phyloP scores from a whole-genome alignment of 2,329 filamentous ascomycete genomes.

The Epichloe gansuensis region DNA sequence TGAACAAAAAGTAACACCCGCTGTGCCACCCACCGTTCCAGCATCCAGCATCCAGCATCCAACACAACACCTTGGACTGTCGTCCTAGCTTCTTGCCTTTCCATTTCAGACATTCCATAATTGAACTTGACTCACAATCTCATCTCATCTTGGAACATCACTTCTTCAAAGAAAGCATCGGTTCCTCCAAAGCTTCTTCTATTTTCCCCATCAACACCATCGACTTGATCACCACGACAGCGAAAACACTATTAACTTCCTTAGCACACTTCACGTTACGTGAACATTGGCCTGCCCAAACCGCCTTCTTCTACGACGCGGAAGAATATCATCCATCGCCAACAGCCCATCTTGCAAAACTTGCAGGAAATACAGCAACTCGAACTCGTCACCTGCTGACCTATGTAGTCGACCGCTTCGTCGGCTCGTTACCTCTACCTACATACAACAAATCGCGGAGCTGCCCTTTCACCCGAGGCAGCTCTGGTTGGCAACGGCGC shows the following conservation, averaged over 20 bases:
- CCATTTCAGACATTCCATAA: background rate
- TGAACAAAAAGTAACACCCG: background rate
- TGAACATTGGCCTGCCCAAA: too few relatives aligned
- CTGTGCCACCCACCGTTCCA: background rate
- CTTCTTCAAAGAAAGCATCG: background rate
- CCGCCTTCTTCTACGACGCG: background rate
- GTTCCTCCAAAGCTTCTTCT: background rate
- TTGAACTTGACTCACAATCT: background rate
- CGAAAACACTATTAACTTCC: background rate
- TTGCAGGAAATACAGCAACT: background rate
- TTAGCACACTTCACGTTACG: background rate
- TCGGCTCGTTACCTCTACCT: background rate
- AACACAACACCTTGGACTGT: background rate
- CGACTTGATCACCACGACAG: background rate
- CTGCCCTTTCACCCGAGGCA: background rate
- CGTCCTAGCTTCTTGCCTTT: background rate
- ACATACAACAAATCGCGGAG: constrained; percentile 1
- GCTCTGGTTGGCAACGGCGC: constrained; percentile 6
- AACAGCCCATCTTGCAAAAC: background rate
- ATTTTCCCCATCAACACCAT: background rate
- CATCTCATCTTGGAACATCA: background rate
- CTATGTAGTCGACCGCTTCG: background rate
- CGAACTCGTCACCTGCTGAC: background rate
- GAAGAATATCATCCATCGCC: background rate
- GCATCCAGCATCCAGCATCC: background rate